phyloP scores from a whole-genome alignment of 495 filamentous ascomycete species.

The Penicillium roqueforti region DNA sequence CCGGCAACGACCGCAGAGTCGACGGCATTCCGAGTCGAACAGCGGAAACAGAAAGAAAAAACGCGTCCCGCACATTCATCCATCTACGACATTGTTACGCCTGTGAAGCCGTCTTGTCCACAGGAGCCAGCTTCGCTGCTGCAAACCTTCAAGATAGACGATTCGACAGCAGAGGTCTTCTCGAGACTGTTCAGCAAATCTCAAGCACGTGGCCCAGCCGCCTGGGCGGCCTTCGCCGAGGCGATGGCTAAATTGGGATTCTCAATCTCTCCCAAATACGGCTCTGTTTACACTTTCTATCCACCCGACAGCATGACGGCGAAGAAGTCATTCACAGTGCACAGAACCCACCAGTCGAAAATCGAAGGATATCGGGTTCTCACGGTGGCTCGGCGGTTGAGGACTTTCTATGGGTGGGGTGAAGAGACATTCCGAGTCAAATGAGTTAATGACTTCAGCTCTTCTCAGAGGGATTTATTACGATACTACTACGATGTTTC shows the following conservation, averaged over 20 bases:
- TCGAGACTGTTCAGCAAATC: neutral
- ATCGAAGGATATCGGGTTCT: neutral
- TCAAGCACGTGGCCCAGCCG: neutral
- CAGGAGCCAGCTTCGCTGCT: neutral
- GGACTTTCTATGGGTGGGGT: neutral
- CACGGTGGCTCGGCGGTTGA: neutral
- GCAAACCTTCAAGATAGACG: neutral
- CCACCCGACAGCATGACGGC: neutral
- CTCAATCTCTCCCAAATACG: neutral
- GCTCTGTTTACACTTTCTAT: neutral
- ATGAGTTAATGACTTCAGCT: neutral
- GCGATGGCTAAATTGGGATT: neutral
- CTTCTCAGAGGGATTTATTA: no score
- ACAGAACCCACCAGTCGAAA: neutral
- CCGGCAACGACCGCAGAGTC: neutral
- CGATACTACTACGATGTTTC: no score
- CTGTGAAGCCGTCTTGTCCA: neutral
- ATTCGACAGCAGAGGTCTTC: neutral
- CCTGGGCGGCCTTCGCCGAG: neutral
- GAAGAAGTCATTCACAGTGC: neutral
- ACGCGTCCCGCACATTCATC: neutral
- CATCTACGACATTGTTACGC: neutral
- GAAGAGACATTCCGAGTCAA: neutral
- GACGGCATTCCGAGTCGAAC: neutral
- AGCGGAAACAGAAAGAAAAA: neutral